Base-by-base conservation (phyloP, 2,329 filamentous ascomycete genomes). In the Neonectria hederae region DNA sequence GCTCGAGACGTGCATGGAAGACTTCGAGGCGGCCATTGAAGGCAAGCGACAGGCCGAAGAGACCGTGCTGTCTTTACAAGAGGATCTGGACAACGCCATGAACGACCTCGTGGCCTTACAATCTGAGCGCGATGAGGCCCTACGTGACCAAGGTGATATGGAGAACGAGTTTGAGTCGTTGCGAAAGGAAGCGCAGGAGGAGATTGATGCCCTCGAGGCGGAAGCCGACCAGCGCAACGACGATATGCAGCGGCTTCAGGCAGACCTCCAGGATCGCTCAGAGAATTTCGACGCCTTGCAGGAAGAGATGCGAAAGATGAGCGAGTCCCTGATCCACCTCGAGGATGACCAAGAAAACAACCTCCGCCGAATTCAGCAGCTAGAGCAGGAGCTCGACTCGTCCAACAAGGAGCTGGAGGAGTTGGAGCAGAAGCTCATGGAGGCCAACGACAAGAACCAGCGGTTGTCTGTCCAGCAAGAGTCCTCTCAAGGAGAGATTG, bases 251-350 rank as follows among this genome's bases (percentile, higher is more conserved):
- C 87, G 88, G 14, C 80, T 96, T 26, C 87, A 91, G 62, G 84
- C 87, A 14, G 92, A 96, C 43, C 81, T 97, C 14, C 87, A 88
- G 65, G 91, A 92, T 67, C 88, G 91, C 56, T 89, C 89, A 13
- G 94, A 98, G 74, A 97, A 96, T 76, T 95, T 97, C 78, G 89
- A 91, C 68, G 92, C 93, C n/a, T 82, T 99, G 57, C 95, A 98
- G 75, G 89, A 91, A 63, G 96, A 98, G 83, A 96, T 99, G 90
- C 92, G 94, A 67, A 91, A 90, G 71, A 91, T 97, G 79, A 97
- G 92, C 73, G 93, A 97, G 71, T 91, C 91, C 22, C 86, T 98
- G 6, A 86, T 97, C 32, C 86, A 92, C 48, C 85, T 99, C 0
- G 96, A 98, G 76, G 94, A 98, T 76, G 94, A 97, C 71, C 92